phyloP scores from a whole-genome alignment of 768 basidiomycete species.

The Lactifluus pinguis region DNA sequence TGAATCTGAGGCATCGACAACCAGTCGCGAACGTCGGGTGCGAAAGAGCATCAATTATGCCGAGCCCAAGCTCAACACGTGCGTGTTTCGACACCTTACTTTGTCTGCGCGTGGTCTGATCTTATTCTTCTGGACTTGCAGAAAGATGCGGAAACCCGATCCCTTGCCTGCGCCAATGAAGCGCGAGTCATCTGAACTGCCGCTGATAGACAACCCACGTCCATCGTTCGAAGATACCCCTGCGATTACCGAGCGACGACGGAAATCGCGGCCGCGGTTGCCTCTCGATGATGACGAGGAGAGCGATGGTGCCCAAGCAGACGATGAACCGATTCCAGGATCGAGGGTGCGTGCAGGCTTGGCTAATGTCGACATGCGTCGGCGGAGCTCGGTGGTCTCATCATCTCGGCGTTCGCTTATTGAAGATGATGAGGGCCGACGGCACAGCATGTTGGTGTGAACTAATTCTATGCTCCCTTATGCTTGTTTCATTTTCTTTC shows the following conservation, averaged over 20 bases:
- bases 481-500: not conserved
- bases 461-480: slow-evolving; percentile 1
- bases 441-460: slow-evolving; percentile 60
- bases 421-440: slow-evolving; percentile 44
- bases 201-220: slow-evolving; percentile 17
- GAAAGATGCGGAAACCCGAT: slow-evolving; percentile 88
- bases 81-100: slow-evolving; percentile 23
- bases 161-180: slow-evolving; percentile 26
- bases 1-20: slow-evolving; percentile 15
- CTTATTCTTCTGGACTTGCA: slow-evolving; percentile 24
- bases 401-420: slow-evolving; percentile 26
- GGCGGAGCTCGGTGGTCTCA: slow-evolving; percentile 31
- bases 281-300: slow-evolving; percentile 47
- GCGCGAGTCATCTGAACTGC: slow-evolving; percentile 10
- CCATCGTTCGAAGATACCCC: slow-evolving; percentile 21
- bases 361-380: slow-evolving; percentile 50
- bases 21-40: slow-evolving; percentile 43
- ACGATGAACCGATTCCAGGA: slow-evolving; percentile 42
- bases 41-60: slow-evolving; percentile 82
- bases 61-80: slow-evolving; percentile 87
- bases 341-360: slow-evolving; percentile 27
- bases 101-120: not conserved
- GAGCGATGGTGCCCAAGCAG: slow-evolving; percentile 63
- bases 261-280: slow-evolving; percentile 44
- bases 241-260: slow-evolving; percentile 32